phyloP scores from a whole-genome alignment of 1,284 basidiomycete species.

The Ceratobasidium sp. region DNA sequence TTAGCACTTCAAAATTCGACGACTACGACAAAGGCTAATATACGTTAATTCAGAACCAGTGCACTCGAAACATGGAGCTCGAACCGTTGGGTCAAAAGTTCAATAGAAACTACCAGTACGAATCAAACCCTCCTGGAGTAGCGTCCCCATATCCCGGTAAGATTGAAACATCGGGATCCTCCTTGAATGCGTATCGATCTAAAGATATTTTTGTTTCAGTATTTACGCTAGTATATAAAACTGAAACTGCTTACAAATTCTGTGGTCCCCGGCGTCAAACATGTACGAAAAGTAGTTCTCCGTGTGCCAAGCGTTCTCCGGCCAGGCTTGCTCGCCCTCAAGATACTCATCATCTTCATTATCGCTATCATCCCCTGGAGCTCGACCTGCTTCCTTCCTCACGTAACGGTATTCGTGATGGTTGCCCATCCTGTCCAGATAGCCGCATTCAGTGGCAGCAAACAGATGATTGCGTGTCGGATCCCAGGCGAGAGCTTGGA shows the following conservation, averaged over 20 bases:
- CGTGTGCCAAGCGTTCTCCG: slow-evolving; percentile 33
- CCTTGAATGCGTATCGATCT: slow-evolving; percentile 43
- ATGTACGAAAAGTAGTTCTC: slow-evolving; percentile 35
- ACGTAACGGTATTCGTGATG: slow-evolving; percentile 43
- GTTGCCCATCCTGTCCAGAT: slow-evolving; percentile 26
- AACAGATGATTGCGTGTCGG: slow-evolving; percentile 24
- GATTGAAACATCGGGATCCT: slow-evolving; percentile 17
- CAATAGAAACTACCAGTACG: too few species aligned
- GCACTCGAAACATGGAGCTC: too few species aligned
- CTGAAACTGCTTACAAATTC: slow-evolving; percentile 17
- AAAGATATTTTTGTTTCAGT: neutral
- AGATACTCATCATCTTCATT: too few species aligned
- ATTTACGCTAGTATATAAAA: neutral
- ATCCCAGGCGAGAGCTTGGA: slow-evolving; percentile 38
- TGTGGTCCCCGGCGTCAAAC: slow-evolving; percentile 39
- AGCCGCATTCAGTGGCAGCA: slow-evolving; percentile 38
- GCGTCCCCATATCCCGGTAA: too few species aligned
- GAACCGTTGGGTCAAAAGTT: too few species aligned
- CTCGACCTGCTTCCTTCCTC: slow-evolving; percentile 30
- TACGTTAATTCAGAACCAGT: too few species aligned
- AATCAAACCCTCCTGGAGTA: slow-evolving; percentile 13
- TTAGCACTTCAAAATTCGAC: too few species aligned
- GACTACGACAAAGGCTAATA: too few species aligned
- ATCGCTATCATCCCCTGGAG: too few species aligned
- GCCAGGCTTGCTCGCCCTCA: slow-evolving; percentile 37